Evolutionary conservation across 163 green algal species (phyloP).

Genomic region (Prototheca cutis): DNA sequence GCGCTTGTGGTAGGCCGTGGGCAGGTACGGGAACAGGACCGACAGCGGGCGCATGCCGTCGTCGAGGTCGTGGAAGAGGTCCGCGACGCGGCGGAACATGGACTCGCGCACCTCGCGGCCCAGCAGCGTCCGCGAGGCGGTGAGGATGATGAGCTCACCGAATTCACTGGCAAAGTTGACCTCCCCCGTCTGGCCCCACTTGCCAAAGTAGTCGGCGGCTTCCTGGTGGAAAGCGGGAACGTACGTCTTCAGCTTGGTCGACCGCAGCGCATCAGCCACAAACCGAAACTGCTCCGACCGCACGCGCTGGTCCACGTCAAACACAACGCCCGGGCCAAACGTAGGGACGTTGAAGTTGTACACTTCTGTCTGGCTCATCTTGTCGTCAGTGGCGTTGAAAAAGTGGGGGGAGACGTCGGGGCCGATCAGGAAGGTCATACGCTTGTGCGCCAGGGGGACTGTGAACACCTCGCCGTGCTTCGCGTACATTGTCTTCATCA

Average conservation of each 20-base stretch:
- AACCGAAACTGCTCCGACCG: slow-evolving; percentile 94
- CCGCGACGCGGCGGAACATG: slow-evolving; percentile 79
- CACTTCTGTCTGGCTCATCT: slow-evolving; percentile 84
- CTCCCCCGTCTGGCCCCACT: slow-evolving; percentile 75
- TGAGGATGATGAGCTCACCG: slow-evolving; percentile 86
- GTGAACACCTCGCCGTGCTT: slow-evolving; percentile 90
- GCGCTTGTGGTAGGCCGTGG: slow-evolving; percentile 76
- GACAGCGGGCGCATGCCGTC: slow-evolving; percentile 85
- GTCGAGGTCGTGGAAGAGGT: slow-evolving; percentile 90
- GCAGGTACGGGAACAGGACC: slow-evolving; percentile 90
- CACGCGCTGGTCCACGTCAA: slow-evolving; percentile 88
- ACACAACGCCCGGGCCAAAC: slow-evolving; percentile 93
- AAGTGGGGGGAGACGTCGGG: slow-evolving; percentile 84
- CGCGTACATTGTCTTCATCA: slow-evolving; percentile 71
- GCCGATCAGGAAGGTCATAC: slow-evolving; percentile 95
- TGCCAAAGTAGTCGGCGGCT: slow-evolving; percentile 83
- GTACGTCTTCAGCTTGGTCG: slow-evolving; percentile 77
- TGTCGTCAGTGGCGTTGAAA: slow-evolving; percentile 90
- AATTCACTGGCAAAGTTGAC: slow-evolving; percentile 86
- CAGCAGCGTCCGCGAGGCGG: slow-evolving; percentile 83
- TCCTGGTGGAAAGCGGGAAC: slow-evolving; percentile 85
- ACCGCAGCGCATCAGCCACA: slow-evolving; percentile 87
- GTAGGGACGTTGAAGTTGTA: slow-evolving; percentile 95
- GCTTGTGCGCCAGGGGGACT: slow-evolving; percentile 89
- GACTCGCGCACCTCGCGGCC: slow-evolving; percentile 91